A percentile compares a stretch with the other conserved stretches of the same genome.
phyloP scores from a whole-genome alignment of 108 stramenopile species.

The Pseudonitzschia pungens region DNA sequence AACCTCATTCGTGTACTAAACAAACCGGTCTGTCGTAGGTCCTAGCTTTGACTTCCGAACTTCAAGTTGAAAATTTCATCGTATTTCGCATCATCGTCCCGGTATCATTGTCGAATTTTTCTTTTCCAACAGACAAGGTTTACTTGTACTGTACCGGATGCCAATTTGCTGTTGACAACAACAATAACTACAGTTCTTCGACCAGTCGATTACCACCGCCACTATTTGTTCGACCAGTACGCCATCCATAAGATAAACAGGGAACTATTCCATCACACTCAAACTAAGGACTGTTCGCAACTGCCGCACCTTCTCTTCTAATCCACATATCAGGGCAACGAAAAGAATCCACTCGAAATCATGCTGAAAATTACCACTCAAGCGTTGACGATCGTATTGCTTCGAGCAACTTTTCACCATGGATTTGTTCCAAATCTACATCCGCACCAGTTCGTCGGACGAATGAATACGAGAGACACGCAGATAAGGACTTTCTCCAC shows the following conservation, averaged over 20 bases:
- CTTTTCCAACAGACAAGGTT: not conserved
- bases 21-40: not conserved
- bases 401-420: constrained; percentile 6
- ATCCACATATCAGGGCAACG: not conserved
- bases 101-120: not conserved
- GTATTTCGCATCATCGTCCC: not conserved
- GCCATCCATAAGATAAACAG: too few species aligned
- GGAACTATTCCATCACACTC: too few species aligned
- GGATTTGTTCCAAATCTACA: constrained; percentile 5
- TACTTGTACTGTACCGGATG: too few species aligned
- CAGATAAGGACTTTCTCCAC: constrained; percentile 1
- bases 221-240: too few species aligned
- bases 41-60: not conserved
- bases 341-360: not conserved
- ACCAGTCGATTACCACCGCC: too few species aligned
- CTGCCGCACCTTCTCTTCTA: too few species aligned
- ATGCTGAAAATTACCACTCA: constrained; percentile 8
- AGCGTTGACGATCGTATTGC: not conserved
- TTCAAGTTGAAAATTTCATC: not conserved
- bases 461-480: not conserved
- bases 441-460: not conserved
- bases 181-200: too few species aligned
- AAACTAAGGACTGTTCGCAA: too few species aligned
- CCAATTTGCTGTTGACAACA: too few species aligned
- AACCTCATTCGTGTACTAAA: not conserved